Evolutionary conservation across 805 yeast species (phyloP).

Genomic region (Maudiozyma saulgeensis): DNA sequence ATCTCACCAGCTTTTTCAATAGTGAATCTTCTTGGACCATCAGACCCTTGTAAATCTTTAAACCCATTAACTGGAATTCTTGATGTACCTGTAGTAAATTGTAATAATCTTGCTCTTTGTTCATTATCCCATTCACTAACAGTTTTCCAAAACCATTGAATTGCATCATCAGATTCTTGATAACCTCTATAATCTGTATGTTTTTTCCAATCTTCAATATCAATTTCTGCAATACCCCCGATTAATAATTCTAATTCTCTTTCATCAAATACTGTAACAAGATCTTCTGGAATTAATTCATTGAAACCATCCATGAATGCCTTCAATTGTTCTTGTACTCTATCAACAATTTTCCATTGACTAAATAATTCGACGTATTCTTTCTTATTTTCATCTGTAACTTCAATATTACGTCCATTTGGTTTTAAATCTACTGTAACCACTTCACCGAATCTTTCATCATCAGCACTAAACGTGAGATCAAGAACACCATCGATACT

Average conservation of each 20-base stretch:
- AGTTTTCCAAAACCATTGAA: constrained; percentile 98
- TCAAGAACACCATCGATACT: constrained; percentile 84
- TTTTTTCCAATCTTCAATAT: constrained; percentile 97
- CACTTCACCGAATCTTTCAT: constrained; percentile 90
- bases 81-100: constrained; percentile 97
- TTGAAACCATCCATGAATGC: constrained; percentile 96
- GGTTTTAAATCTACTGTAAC: constrained; percentile 85
- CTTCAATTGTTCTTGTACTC: constrained; percentile 91
- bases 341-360: constrained; percentile 89
- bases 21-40: constrained; percentile 98
- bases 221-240: constrained; percentile 97
- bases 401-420: constrained; percentile 80
- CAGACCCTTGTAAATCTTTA: constrained; percentile 96
- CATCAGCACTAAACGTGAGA: constrained; percentile 80
- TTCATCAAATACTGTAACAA: constrained; percentile 94
- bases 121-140: constrained; percentile 91
- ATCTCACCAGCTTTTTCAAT: constrained; percentile 94
- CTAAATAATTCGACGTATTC: constrained; percentile 92
- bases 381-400: constrained; percentile 86
- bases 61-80: constrained; percentile 98
- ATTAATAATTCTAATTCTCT: constrained; percentile 92
- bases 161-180: constrained; percentile 90
- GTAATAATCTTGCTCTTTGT: constrained; percentile 89
- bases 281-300: constrained; percentile 93
- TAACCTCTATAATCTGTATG: constrained; percentile 98